phyloP scores from a whole-genome alignment of 306 rosid genomes.

The Carpinus fangiana region DNA sequence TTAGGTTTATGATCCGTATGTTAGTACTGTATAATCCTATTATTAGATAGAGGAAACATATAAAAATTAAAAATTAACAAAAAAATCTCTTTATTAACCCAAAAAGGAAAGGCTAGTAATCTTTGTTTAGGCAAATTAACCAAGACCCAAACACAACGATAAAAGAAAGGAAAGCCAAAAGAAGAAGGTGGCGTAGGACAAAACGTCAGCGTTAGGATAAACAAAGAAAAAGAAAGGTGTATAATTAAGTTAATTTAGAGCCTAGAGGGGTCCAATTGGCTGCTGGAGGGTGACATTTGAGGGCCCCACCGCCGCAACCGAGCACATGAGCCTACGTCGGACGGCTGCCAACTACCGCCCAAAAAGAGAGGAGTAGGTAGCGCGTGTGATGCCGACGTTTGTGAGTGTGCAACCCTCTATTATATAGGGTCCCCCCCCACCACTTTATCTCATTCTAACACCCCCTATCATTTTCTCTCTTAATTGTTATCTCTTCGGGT shows the following conservation, averaged over 20 bases:
- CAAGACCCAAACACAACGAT: no score
- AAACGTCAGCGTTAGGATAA: not conserved
- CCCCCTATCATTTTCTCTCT: not conserved
- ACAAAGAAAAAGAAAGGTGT: not conserved
- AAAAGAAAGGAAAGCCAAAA: not conserved
- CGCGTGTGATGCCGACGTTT: slow-evolving; percentile 22
- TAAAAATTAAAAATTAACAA: no score
- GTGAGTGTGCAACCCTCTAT: not conserved
- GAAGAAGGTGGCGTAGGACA: not conserved
- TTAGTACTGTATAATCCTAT: no score
- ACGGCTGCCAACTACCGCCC: slow-evolving; percentile 74
- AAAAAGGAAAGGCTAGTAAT: no score
- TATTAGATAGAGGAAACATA: no score
- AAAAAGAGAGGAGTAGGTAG: slow-evolving; percentile 58
- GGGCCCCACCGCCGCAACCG: slow-evolving; percentile 69
- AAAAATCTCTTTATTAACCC: no score
- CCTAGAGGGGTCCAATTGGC: slow-evolving; percentile 33
- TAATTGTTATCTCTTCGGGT: no score
- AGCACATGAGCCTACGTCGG: slow-evolving; percentile 69
- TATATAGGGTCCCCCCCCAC: not conserved
- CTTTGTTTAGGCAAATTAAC: no score
- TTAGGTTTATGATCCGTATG: no score
- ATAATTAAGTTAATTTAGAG: slow-evolving; percentile 2
- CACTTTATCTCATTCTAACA: not conserved
- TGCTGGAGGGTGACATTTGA: slow-evolving; percentile 23